Evolutionary conservation across 345 rosid species (phyloP), one percentile per base, ranked within the genome.

Genomic region (Eucalyptus polyanthemos): DNA sequence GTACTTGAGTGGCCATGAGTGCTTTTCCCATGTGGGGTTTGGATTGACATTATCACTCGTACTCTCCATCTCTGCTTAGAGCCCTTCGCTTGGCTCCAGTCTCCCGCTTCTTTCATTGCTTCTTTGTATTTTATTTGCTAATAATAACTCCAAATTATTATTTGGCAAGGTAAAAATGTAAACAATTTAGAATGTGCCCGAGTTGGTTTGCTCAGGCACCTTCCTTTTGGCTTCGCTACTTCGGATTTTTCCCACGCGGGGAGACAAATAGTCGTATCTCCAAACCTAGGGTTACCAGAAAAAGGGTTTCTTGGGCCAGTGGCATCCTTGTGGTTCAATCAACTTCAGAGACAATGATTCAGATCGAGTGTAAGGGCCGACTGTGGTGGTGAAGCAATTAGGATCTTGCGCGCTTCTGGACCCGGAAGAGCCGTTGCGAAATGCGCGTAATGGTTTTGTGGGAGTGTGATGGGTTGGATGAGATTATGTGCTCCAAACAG

Each of bases 1-100:
- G 89, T 93, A 93, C 94, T 96, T 69, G 94, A 96, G 94, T 95
- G 89, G 86, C 91, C 92, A 94, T 95, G 81, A 95, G 91, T 94
- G 93, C 90, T 91, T 93, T 90, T 90, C 89, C 95, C 97, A 94
- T 95, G 95, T 96, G 97, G 94, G 91, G 83, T 11, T 76, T 76
- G 88, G 88, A 76, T 49, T 34, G 44, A 53, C 40, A 29, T 76
- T 51, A 21, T 22, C 40, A 14, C 76, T 65, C 21, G 16, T 21
- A 40, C 83, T 19, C 83, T 19, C 47, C 14, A 40, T 40, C 42
- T 37, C 83, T 40, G 47, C 83, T 6, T 37, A 40, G 47, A 37
- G 42, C 11, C 47, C 47, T 76, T 76, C 83, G 12, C 47, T 40
- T 11, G 83, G 47, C 47, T 40, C 47, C 83, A 11, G 45, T 37